Evolutionary conservation across 495 filamentous ascomycete species (phyloP).

Genomic region (Hypoxylon intermedium): DNA sequence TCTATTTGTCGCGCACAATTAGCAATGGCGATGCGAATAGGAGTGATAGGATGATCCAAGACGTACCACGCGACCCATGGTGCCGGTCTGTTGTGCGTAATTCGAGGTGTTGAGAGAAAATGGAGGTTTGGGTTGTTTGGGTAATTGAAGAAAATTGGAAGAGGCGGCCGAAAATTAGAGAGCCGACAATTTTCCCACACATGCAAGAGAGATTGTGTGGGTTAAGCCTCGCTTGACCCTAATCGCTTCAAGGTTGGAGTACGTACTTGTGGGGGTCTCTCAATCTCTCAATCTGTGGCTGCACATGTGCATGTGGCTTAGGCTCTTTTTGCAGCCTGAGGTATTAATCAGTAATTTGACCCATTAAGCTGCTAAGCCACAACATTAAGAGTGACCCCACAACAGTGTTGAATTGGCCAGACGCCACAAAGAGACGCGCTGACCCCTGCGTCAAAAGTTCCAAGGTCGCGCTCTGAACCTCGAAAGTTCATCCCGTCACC

Average conservation of each 20-base stretch:
- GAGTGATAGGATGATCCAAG: not conserved
- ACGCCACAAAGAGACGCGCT: conserved; percentile 22
- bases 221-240: conserved; percentile 43
- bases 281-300: conserved; percentile 8
- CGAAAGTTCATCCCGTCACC: not conserved
- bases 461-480: conserved; percentile 6
- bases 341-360: too few relatives aligned
- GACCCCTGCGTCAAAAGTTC: conserved; percentile 14
- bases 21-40: conserved; percentile 14
- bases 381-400: not conserved
- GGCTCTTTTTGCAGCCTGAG: too few relatives aligned
- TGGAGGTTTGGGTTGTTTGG: conserved; percentile 32
- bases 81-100: conserved; percentile 45
- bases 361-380: too few relatives aligned
- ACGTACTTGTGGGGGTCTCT: conserved; percentile 14
- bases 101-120: conserved; percentile 39
- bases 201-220: conserved; percentile 41
- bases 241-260: conserved; percentile 40
- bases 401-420: too few relatives aligned
- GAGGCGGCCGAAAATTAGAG: conserved; percentile 37
- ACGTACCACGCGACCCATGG: conserved; percentile 63
- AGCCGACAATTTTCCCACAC: conserved; percentile 47
- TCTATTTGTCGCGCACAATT: conserved; percentile 52
- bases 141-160: conserved; percentile 40
- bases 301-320: not conserved